These are phyloP conservation scores for Eucalyptus cladocalyx DNA, from an alignment of 345 rosid genomes.

Conservation along the genomic window DNA sequence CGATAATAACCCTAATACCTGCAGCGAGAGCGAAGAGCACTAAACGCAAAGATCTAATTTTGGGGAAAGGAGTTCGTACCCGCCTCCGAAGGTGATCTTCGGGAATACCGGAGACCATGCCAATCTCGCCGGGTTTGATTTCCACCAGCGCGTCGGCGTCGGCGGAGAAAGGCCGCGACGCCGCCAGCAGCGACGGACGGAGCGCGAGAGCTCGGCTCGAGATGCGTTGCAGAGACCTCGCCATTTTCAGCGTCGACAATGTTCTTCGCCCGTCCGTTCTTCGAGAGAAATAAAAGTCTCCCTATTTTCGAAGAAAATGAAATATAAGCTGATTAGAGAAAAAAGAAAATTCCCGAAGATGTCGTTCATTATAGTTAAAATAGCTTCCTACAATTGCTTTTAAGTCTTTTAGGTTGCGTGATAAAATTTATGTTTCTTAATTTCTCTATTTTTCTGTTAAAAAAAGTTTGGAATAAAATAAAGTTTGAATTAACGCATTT, in stretches of 20 bases:
- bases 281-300: not conserved
- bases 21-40: not conserved
- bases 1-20: not conserved
- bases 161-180: slow-evolving; percentile 32
- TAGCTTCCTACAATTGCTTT: not conserved
- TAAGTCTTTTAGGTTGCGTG: no score
- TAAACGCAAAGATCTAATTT: not conserved
- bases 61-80: slow-evolving; percentile 9
- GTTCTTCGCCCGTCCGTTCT: not conserved
- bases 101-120: slow-evolving; percentile 87
- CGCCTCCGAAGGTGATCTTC: slow-evolving; percentile 69
- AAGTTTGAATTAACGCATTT: no score
- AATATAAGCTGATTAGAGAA: not conserved
- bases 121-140: slow-evolving; percentile 76
- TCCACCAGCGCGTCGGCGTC: slow-evolving; percentile 72
- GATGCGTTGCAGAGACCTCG: slow-evolving; percentile 38
- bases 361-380: not conserved
- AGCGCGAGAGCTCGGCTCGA: slow-evolving; percentile 13
- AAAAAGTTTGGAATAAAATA: no score
- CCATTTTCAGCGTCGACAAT: slow-evolving; percentile 12
- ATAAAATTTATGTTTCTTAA: no score
- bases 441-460: no score
- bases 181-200: slow-evolving; percentile 10
- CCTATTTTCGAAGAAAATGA: not conserved
- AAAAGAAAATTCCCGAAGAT: not conserved